Conservation (phyloP, 176 grass and related monocot genomes). For the Ensete glaucum region DNA sequence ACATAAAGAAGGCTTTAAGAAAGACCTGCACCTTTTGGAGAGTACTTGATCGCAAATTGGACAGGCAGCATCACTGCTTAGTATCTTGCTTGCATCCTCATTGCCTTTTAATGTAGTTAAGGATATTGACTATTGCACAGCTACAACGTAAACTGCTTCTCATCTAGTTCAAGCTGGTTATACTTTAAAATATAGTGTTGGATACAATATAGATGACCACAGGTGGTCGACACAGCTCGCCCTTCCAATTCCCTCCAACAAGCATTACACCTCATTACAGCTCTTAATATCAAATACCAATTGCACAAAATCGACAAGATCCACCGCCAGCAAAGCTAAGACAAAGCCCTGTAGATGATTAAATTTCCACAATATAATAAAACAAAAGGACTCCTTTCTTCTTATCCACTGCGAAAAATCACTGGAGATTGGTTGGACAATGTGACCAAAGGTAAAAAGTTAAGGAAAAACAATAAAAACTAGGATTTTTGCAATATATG, state of each 20-base stretch:
- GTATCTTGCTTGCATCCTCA: conserved; percentile 86
- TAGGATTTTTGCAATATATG: neutral
- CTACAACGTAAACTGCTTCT: neutral
- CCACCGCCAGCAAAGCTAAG: neutral
- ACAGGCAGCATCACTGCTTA: conserved; percentile 62
- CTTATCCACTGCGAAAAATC: neutral
- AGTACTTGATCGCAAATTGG: conserved; percentile 93
- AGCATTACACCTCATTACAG: conserved; percentile 86
- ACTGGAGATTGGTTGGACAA: no score
- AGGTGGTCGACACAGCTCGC: conserved; percentile 67
- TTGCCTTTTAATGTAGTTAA: conserved; percentile 39
- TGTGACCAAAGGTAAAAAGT: neutral
- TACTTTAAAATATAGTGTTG: conserved; percentile 7
- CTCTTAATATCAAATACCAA: neutral
- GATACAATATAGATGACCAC: conserved; percentile 86
- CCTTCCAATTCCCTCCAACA: conserved; percentile 84
- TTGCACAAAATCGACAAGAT: neutral
- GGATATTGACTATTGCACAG: neutral
- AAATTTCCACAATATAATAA: neutral
- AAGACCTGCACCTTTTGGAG: conserved; percentile 56
- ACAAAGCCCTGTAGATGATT: neutral
- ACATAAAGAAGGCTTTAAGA: neutral
- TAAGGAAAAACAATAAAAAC: neutral
- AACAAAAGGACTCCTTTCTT: neutral
- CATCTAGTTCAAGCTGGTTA: neutral